phyloP scores from a whole-genome alignment of 2,329 filamentous ascomycete species.

The Curvularia sp. region DNA sequence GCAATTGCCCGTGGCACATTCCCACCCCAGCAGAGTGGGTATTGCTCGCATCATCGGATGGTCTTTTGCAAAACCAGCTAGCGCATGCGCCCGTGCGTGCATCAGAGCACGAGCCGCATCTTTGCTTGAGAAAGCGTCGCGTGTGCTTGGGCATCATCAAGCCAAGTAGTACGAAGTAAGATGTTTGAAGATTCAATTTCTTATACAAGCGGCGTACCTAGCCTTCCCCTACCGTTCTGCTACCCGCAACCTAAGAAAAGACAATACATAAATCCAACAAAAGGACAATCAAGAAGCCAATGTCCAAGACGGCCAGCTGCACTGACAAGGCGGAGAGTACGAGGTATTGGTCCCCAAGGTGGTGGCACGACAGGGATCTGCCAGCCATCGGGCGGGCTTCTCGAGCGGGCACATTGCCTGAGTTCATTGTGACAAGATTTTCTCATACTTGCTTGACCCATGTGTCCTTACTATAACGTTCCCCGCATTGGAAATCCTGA shows the following conservation, averaged over 20 bases:
- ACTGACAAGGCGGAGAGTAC: slow-evolving; percentile 1
- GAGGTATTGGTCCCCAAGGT: neutral
- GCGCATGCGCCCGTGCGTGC: slow-evolving; percentile 11
- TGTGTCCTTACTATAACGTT: neutral
- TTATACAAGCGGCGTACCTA: neutral
- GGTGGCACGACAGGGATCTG: neutral
- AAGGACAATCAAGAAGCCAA: neutral
- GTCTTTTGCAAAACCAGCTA: slow-evolving; percentile 17
- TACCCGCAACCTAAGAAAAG: neutral
- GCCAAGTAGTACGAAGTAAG: neutral
- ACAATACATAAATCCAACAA: neutral
- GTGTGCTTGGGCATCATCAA: neutral
- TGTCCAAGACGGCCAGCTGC: neutral
- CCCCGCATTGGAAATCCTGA: slow-evolving; percentile 2
- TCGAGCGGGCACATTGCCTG: slow-evolving; percentile 1
- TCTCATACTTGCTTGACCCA: slow-evolving; percentile 1
- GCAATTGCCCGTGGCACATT: slow-evolving; percentile 20
- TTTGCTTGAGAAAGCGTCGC: slow-evolving; percentile 11
- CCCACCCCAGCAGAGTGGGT: slow-evolving; percentile 9
- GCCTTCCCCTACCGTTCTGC: neutral
- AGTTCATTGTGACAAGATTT: neutral
- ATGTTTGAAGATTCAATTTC: neutral
- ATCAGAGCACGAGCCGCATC: slow-evolving; percentile 13
- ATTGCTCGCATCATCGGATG: slow-evolving; percentile 14
- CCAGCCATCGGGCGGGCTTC: neutral